Percentiles rank a stretch among this genome's conserved stretches.
Conservation (phyloP, 2,329 filamentous ascomycete genomes). For the Hawksworthiomyces lignivorus region DNA sequence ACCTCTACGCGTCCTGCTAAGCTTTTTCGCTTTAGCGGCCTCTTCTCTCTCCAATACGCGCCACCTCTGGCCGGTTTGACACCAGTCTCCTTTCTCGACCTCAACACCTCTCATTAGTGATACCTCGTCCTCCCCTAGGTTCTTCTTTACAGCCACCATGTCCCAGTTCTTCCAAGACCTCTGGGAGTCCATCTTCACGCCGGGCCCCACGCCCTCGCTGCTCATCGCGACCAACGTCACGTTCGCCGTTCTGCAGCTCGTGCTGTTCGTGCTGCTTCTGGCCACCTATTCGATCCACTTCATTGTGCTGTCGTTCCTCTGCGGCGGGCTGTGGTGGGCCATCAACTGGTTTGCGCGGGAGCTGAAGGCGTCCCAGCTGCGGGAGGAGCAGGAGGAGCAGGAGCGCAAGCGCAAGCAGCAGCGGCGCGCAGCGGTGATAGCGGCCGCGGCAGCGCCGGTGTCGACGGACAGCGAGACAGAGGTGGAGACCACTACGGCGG, state of each 20-base stretch:
- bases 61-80: no score
- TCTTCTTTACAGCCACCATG: no score
- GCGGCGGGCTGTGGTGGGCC: constrained; percentile 77
- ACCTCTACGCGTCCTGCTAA: no score
- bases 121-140: no score
- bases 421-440: constrained; percentile 13
- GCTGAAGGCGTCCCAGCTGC: constrained; percentile 40
- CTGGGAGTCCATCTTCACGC: constrained; percentile 88
- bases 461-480: constrained; percentile 43
- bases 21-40: no score
- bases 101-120: not conserved
- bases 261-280: constrained; percentile 68
- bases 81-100: no score
- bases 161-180: constrained; percentile 63
- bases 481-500: constrained; percentile 27
- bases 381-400: constrained; percentile 28
- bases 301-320: constrained; percentile 69
- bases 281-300: constrained; percentile 88
- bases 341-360: constrained; percentile 95
- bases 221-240: constrained; percentile 83
- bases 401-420: constrained; percentile 17
- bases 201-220: constrained; percentile 80
- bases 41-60: no score
- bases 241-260: constrained; percentile 75
- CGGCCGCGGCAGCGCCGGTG: constrained; percentile 24